A percentile compares a stretch with the other conserved stretches of the same genome.
These are phyloP conservation scores for Achaetomiella virescens DNA, from an alignment of 495 filamentous ascomycete genomes.

Conservation along the genomic window DNA sequence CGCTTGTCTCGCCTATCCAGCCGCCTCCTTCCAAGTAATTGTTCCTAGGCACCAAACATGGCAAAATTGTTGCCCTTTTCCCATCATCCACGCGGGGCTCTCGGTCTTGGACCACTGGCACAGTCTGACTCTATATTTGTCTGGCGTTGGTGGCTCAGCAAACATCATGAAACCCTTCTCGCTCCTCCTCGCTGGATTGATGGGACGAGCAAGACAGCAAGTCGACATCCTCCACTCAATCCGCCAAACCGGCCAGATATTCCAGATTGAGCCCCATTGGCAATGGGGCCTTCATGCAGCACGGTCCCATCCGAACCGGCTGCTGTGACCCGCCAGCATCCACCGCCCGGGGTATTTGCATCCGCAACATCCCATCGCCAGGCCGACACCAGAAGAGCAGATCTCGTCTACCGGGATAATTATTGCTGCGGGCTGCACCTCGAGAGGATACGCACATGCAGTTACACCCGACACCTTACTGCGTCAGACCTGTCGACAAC, in stretches of 20 bases:
- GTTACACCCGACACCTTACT: not conserved
- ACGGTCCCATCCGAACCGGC: not conserved
- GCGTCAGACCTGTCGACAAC: not conserved
- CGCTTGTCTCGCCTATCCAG: too few relatives aligned
- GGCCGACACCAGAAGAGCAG: not conserved
- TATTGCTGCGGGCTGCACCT: not conserved
- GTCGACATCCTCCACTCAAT: not conserved
- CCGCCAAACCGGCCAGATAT: not conserved
- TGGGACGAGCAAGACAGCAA: not conserved
- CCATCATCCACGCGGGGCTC: too few relatives aligned
- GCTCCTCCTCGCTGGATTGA: too few relatives aligned
- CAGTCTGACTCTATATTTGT: too few relatives aligned
- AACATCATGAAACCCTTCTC: too few relatives aligned
- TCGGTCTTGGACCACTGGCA: too few relatives aligned
- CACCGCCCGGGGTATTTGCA: not conserved
- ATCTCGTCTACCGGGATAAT: not conserved
- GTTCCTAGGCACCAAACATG: too few relatives aligned
- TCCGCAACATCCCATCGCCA: not conserved
- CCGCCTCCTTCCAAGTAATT: too few relatives aligned
- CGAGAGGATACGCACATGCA: not conserved
- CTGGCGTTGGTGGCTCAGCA: too few relatives aligned
- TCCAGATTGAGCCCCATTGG: constrained; percentile 2
- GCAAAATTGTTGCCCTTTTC: too few relatives aligned
- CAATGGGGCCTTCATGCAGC: not conserved
- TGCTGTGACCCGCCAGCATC: not conserved